Conservation (phyloP, 2,329 filamentous ascomycete genomes). For the Aspergillus clavatus region DNA sequence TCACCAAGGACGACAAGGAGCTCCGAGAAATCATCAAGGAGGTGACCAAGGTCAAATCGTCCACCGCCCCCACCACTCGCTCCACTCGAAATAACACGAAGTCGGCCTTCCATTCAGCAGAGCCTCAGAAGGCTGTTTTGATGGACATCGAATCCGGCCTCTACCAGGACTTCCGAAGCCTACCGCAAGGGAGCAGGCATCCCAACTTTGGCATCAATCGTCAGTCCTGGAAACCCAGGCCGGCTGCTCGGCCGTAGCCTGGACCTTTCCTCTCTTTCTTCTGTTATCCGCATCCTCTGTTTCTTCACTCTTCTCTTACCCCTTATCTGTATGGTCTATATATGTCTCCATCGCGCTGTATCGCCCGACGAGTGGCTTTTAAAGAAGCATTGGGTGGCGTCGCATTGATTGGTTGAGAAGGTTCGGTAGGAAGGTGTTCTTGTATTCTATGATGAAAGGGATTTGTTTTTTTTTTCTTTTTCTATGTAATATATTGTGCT, state of each 20-base stretch:
- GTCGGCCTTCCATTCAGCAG: conserved; percentile 29
- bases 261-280: not conserved
- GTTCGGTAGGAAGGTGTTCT: not conserved
- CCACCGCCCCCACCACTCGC: conserved; percentile 15
- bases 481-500: not conserved
- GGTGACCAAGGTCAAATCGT: conserved; percentile 38
- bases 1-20: conserved; percentile 68
- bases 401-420: conserved; percentile 6
- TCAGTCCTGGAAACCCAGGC: conserved; percentile 30
- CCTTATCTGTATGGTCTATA: conserved; percentile 8
- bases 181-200: conserved; percentile 28
- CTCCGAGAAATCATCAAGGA: conserved; percentile 67
- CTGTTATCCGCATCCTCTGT: too few species aligned
- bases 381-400: conserved; percentile 31
- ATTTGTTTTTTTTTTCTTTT: not conserved
- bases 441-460: not conserved
- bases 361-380: conserved; percentile 19
- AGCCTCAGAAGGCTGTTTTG: conserved; percentile 42
- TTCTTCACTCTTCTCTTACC: conserved; percentile 10
- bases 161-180: conserved; percentile 28
- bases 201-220: conserved; percentile 29
- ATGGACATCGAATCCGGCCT: conserved; percentile 41
- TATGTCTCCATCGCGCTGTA: conserved; percentile 16
- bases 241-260: conserved; percentile 25
- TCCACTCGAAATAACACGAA: conserved; percentile 26